Percentiles rank a stretch among this genome's conserved stretches.
phyloP scores from a whole-genome alignment of 2,329 filamentous ascomycete genomes.

The Exserohilum rostratum region DNA sequence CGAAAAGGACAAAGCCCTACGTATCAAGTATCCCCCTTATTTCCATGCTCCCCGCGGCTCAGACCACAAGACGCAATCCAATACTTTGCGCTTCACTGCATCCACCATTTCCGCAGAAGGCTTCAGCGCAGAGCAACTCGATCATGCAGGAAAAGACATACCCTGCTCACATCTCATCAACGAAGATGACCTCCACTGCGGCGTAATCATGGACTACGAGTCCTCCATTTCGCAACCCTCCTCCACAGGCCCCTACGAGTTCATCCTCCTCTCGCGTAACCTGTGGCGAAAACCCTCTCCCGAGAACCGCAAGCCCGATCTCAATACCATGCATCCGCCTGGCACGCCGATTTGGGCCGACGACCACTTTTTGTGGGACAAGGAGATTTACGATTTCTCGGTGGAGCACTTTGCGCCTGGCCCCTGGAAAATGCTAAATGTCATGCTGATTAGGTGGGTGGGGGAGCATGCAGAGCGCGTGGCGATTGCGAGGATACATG shows the following conservation, averaged over 20 bases:
- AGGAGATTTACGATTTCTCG: slow-evolving; percentile 36
- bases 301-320: slow-evolving; percentile 16
- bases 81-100: slow-evolving; percentile 36
- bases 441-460: slow-evolving; percentile 42
- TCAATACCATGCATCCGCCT: slow-evolving; percentile 35
- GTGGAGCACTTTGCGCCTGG: slow-evolving; percentile 26
- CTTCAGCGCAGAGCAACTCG: slow-evolving; percentile 35
- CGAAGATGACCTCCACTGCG: slow-evolving; percentile 29
- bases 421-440: slow-evolving; percentile 43
- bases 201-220: slow-evolving; percentile 42
- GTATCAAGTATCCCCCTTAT: slow-evolving; percentile 35
- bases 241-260: slow-evolving; percentile 33
- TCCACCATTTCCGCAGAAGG: slow-evolving; percentile 31
- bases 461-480: slow-evolving; percentile 35
- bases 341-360: slow-evolving; percentile 43
- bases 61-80: slow-evolving; percentile 22
- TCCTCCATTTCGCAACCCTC: slow-evolving; percentile 24
- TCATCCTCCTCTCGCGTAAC: slow-evolving; percentile 38
- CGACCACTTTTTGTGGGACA: slow-evolving; percentile 35
- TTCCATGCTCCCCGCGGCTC: slow-evolving; percentile 31
- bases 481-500: slow-evolving; percentile 41
- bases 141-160: slow-evolving; percentile 27
- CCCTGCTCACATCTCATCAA: slow-evolving; percentile 36
- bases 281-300: slow-evolving; percentile 25
- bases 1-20: slow-evolving; percentile 28